These are phyloP conservation scores for Exserohilum rostratum DNA, from an alignment of 2,329 filamentous ascomycete species.

Conservation along the genomic window DNA sequence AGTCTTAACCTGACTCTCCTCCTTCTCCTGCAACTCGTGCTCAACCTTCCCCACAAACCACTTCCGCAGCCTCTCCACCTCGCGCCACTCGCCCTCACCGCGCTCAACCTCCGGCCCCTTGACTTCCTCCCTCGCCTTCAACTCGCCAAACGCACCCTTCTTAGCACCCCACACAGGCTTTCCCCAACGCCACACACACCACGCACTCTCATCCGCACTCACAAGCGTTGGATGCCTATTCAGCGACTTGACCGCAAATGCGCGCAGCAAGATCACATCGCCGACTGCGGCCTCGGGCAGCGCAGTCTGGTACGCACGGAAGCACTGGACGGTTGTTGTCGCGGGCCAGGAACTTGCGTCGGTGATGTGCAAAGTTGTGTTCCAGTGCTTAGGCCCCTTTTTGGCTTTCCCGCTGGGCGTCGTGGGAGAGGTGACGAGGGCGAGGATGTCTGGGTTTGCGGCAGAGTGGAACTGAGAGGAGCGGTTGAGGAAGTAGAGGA, in stretches of 20 bases:
- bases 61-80: conserved; percentile 48
- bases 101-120: conserved; percentile 55
- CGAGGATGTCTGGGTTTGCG: conserved; percentile 52
- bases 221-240: conserved; percentile 46
- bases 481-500: conserved; percentile 51
- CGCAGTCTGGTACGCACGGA: conserved; percentile 51
- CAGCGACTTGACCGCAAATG: conserved; percentile 51
- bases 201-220: conserved; percentile 52
- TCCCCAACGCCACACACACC: conserved; percentile 55
- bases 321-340: conserved; percentile 48
- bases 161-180: conserved; percentile 37
- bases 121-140: conserved; percentile 49
- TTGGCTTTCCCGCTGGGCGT: conserved; percentile 47
- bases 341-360: conserved; percentile 45
- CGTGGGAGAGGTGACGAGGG: conserved; percentile 48
- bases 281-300: conserved; percentile 51
- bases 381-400: conserved; percentile 52
- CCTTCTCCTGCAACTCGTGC: conserved; percentile 23
- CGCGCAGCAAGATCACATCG: conserved; percentile 54
- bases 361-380: conserved; percentile 50
- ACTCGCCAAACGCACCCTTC: conserved; percentile 35
- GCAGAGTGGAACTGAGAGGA: conserved; percentile 43
- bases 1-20: conserved; percentile 17
- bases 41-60: conserved; percentile 46
- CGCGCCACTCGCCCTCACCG: conserved; percentile 52